Percentiles rank a stretch among this genome's conserved stretches.
Conservation (phyloP, 148 eudicot genomes). For the Persicaria maculosa region DNA sequence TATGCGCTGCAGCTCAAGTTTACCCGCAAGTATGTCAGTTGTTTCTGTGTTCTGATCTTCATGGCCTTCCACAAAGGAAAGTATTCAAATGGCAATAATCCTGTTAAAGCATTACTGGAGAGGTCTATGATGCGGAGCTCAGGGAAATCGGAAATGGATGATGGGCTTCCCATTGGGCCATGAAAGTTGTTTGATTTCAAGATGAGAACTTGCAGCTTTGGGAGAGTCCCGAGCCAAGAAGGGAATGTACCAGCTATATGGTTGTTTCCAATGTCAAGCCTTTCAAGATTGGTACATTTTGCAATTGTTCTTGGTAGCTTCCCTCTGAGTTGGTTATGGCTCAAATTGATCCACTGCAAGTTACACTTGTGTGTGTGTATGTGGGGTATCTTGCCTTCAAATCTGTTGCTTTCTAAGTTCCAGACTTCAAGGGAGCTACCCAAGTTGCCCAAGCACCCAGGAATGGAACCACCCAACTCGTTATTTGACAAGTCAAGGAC, state of each 20-base stretch:
- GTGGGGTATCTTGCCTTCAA: slow-evolving; percentile 23
- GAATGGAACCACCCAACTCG: slow-evolving; percentile 22
- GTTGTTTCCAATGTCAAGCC: slow-evolving; percentile 41
- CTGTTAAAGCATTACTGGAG: too few relatives aligned
- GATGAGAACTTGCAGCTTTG: slow-evolving; percentile 34
- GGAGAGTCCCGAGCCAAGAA: slow-evolving; percentile 26
- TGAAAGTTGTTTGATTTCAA: too few relatives aligned
- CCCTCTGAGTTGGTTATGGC: slow-evolving; percentile 32
- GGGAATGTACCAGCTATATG: slow-evolving; percentile 34
- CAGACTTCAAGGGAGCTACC: slow-evolving; percentile 17
- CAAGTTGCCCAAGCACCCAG: slow-evolving; percentile 16
- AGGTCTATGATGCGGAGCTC: too few relatives aligned
- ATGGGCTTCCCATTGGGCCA: too few relatives aligned
- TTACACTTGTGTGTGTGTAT: slow-evolving; percentile 22
- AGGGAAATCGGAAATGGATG: too few relatives aligned
- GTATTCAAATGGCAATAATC: too few relatives aligned
- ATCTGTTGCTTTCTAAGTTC: slow-evolving; percentile 29
- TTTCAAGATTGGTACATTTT: slow-evolving; percentile 27
- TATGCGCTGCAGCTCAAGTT: too few relatives aligned
- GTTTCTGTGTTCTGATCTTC: too few relatives aligned
- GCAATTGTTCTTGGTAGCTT: slow-evolving; percentile 38
- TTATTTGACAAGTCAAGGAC: slow-evolving; percentile 44
- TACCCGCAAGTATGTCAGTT: too few relatives aligned
- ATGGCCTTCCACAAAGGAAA: too few relatives aligned
- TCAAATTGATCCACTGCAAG: slow-evolving; percentile 32